These are phyloP conservation scores for Penicillium sp. DNA, from an alignment of 2,329 filamentous ascomycete species.

Conservation along the genomic window DNA sequence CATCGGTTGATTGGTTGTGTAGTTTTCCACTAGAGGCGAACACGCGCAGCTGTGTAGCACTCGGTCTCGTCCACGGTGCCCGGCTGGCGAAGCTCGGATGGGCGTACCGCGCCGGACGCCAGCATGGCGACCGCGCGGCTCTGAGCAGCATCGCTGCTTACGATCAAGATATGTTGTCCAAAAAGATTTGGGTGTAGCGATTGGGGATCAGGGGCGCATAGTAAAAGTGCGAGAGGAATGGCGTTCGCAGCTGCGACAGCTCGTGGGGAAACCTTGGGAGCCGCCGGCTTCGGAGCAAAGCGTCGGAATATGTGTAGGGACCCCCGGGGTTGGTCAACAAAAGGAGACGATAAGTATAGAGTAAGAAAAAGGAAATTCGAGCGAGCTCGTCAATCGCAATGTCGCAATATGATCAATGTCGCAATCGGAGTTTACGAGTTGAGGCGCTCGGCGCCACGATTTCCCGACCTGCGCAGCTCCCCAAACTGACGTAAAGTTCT, in stretches of 20 bases:
- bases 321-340: neutral
- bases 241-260: slow-evolving; percentile 19
- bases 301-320: slow-evolving; percentile 5
- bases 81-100: slow-evolving; percentile 25
- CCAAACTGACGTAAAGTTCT: slow-evolving; percentile 26
- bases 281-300: slow-evolving; percentile 39
- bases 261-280: slow-evolving; percentile 24
- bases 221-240: slow-evolving; percentile 13
- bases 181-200: neutral
- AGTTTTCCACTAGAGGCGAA: slow-evolving; percentile 28
- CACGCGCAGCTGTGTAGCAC: slow-evolving; percentile 28
- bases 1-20: slow-evolving; percentile 23
- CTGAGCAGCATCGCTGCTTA: slow-evolving; percentile 37
- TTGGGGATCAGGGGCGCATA: slow-evolving; percentile 26
- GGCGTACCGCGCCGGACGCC: slow-evolving; percentile 31
- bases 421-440: slow-evolving; percentile 24
- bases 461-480: slow-evolving; percentile 20
- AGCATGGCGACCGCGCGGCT: slow-evolving; percentile 36
- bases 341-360: neutral
- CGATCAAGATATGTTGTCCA: neutral
- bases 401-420: slow-evolving; percentile 14
- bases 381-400: slow-evolving; percentile 5
- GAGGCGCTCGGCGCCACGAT: slow-evolving; percentile 22
- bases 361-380: neutral
- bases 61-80: slow-evolving; percentile 23